phyloP scores from a whole-genome alignment of 2,329 filamentous ascomycete genomes.

The Arthrobotrys entomopaga region DNA sequence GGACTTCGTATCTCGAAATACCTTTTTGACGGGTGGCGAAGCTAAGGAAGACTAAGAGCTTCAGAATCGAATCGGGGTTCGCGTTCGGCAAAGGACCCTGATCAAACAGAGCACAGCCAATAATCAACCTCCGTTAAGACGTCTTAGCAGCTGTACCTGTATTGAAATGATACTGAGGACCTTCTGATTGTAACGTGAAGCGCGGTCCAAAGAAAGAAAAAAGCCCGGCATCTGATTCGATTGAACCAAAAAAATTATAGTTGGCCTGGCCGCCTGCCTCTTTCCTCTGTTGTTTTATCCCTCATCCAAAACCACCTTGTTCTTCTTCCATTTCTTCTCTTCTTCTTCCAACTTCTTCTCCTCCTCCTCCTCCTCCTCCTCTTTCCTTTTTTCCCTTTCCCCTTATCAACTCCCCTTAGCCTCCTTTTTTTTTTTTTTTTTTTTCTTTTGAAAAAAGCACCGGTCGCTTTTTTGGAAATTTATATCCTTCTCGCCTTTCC shows the following conservation, averaged over 20 bases:
- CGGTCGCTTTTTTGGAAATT: constrained; percentile 8
- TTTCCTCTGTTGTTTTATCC: constrained; percentile 31
- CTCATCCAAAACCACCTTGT: constrained; percentile 18
- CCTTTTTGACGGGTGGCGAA: no score
- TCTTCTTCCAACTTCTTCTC: constrained; percentile 11
- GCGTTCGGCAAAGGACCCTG: constrained; percentile 4
- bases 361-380: constrained; percentile 7
- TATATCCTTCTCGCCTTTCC: constrained; percentile 1
- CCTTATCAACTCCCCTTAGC: constrained; percentile 38
- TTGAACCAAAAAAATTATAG: constrained; percentile 8
- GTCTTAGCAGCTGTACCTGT: background rate
- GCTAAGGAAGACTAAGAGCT: background rate
- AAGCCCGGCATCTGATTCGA: constrained; percentile 39
- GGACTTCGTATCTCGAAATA: no score
- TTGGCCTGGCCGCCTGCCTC: constrained; percentile 27
- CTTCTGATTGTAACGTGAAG: constrained; percentile 43
- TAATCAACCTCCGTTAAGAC: no score
- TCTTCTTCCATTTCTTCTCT: constrained; percentile 8
- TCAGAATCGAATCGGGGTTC: background rate
- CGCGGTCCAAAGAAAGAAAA: constrained; percentile 7
- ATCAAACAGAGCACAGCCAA: background rate
- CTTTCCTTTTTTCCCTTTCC: constrained; percentile 13
- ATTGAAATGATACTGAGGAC: background rate
- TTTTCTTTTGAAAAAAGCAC: constrained; percentile 10
- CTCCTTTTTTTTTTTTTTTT: no score